Base-by-base conservation (phyloP, 1,284 basidiomycete genomes). In the Malassezia arunalokei region DNA sequence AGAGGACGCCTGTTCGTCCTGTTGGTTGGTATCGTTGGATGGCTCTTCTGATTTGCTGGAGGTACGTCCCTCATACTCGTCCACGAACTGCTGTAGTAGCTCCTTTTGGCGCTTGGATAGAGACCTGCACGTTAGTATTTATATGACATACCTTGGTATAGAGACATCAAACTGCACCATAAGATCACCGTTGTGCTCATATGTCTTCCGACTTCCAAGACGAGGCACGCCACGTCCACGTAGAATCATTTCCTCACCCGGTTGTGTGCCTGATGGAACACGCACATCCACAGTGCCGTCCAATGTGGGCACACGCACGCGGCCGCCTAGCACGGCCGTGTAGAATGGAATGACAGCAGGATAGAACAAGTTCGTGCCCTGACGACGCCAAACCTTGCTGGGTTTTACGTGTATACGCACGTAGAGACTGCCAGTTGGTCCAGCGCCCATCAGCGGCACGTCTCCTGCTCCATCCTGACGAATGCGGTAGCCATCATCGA, bases 211-310 rank as follows among this genome's bases (percentile, higher is more conserved):
- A 60, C 80, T 79, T 48, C 80, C 73, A 8, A 64, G 51, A 17
- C 62, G 57, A 50, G 83, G 78, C 40, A 96, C 83, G 37, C 94
- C 94, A 54, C 87, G 83, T 31, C 84, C 84, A 76, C 86, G 87
- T 65, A 99, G 76, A 12, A 95, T 85, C 81, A 94, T 92, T 75
- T 96, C 90, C 76, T 98, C 89, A 15, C 90, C 91, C 65, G 86
- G 87, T 75, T 98, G 92, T 3, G 94, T 96, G 41, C 94, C 92
- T 32, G 80, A 79, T 42, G 91, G 88, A 44, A 99, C 82, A 56
- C 87, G 84, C 44, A 99, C 87, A 57, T 96, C 90, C 8, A 96
- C 90, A 49, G 94, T 87, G 39, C 91, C 88, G 62, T 98, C 91
- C 28, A 98, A 78, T 24, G 94, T 98, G 24, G 91, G 91, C 43